Base-by-base conservation (phyloP, 2,329 filamentous ascomycete species). In the Colletotrichum sp. region DNA sequence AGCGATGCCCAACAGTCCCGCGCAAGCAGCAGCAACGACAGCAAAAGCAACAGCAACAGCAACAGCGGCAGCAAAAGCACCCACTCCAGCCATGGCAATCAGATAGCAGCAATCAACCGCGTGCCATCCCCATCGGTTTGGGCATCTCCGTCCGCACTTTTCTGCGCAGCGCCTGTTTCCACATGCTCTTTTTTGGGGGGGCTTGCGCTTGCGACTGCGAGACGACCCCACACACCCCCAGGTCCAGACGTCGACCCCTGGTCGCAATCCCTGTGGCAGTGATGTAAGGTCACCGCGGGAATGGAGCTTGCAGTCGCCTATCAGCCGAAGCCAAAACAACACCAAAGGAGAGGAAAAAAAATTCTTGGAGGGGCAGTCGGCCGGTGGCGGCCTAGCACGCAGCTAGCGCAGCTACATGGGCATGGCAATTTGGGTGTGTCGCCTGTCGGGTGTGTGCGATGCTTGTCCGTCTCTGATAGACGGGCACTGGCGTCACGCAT, bases 281-380 rank as follows among this genome's bases (percentile, higher is more conserved):
- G 76, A 77, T 76, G 76, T 77, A 77, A 77, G 73, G 74, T 76
- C 62, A 59, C 76, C 15, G 73, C 72, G 64, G 72, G 66, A 76
- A 75, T 75, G 72, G 75, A 67, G 75, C 72, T 67, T 71, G 72
- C 72, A 71, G 18, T 74, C 73, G 64, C 73, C 76, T 76, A 77
- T 77, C 69, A 76, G 66, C 24, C 59, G 60, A 64, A 73, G 74
- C 65, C 74, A 76, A 73, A 74, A 64, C 63, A 68, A 73, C 60
- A 59, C 32, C 72, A 66, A 64, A 39, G 36, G 44, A 59, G 36
- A 67, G 67, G 30, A 55, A 73, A 73, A 69, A 69, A 73, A 55
- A n/a, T 18, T 59, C 57, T 60, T 69, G 65, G 70, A 76, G 74
- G 74, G 74, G 74, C 65, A 69, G 64, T 74, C 74, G 70, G 70